Evolutionary conservation across 768 basidiomycete species (phyloP).

Genomic region (Kwoniella sp.): DNA sequence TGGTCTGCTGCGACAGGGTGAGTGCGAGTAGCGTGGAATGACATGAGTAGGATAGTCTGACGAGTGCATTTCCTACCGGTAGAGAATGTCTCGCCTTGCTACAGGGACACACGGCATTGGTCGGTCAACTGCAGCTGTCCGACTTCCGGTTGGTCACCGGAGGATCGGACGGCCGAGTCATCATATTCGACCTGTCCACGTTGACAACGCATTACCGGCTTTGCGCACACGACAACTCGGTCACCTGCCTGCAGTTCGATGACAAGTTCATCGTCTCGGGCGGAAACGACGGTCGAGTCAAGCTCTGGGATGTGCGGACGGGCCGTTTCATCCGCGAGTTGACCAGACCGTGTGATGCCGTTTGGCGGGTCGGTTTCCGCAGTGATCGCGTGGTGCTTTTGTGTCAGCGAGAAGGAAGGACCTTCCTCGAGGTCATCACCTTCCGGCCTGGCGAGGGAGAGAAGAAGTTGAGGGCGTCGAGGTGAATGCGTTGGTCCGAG

Average conservation of each 20-base stretch:
- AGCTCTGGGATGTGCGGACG: slow-evolving; percentile 54
- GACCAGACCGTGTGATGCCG: slow-evolving; percentile 63
- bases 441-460: slow-evolving; percentile 42
- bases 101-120: slow-evolving; percentile 85
- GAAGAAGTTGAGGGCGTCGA: slow-evolving; percentile 7
- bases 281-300: slow-evolving; percentile 76
- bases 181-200: slow-evolving; percentile 60
- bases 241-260: slow-evolving; percentile 85
- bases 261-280: slow-evolving; percentile 66
- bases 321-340: slow-evolving; percentile 72
- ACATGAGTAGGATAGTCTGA: no score
- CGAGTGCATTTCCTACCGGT: no score
- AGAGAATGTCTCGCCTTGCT: slow-evolving; percentile 78
- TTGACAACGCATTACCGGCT: slow-evolving; percentile 57
- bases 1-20: slow-evolving; percentile 87
- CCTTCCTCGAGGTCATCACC: slow-evolving; percentile 80
- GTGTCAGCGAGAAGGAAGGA: slow-evolving; percentile 73
- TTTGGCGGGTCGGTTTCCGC: slow-evolving; percentile 77
- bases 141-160: slow-evolving; percentile 66
- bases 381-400: slow-evolving; percentile 71
- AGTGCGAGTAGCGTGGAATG: no score
- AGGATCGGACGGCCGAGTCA: slow-evolving; percentile 81
- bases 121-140: slow-evolving; percentile 81
- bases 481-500: no score
- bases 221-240: slow-evolving; percentile 78